Evolutionary conservation across 2,329 filamentous ascomycete genomes (phyloP), one percentile per base, ranked within the genome.

Genomic region (Trichothecium sympodiale): DNA sequence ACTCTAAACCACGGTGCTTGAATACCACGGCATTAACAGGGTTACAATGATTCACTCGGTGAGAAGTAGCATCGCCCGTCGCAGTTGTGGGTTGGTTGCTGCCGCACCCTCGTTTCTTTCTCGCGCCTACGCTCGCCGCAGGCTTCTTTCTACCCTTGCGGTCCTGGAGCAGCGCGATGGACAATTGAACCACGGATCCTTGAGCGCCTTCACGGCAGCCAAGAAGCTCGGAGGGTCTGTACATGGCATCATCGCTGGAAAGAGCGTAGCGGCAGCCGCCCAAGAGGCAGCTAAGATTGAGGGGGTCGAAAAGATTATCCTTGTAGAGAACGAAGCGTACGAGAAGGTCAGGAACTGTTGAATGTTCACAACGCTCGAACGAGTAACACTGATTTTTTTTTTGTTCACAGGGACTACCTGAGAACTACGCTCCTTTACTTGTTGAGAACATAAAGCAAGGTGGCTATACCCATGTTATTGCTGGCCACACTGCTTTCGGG

Each of bases 361-460:
- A n/a, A n/a, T n/a, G n/a, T n/a, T n/a, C n/a, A n/a, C n/a, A n/a
- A n/a, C n/a, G n/a, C n/a, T n/a, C n/a, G n/a, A n/a, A n/a, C n/a
- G n/a, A n/a, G n/a, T n/a, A n/a, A n/a, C n/a, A n/a, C n/a, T n/a
- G n/a, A n/a, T n/a, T n/a, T n/a, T n/a, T n/a, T n/a, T n/a, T n/a
- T 10, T 25, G 6, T 25, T 38, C 16, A 37, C 35, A 18, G 84
- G 86, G 87, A 34, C 74, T 98, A 2, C 79, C 91, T 35, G 91
- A 98, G 65, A 95, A 85, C 67, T 96, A 76, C 54, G 91, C 89
- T n/a, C 83, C 87, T 38, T 69, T 98, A 32, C 69, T 98, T 29
- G 83, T 87, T 35, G 89, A 96, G 60, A 98, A 96, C 61, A 89
- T 96, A 61, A 94, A 94, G 66, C 91, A 91, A 57, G 88, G 85